Evolutionary conservation across 2,329 filamentous ascomycete genomes (phyloP), one percentile per base, ranked within the genome.

Genomic region (Camillea tinctor): DNA sequence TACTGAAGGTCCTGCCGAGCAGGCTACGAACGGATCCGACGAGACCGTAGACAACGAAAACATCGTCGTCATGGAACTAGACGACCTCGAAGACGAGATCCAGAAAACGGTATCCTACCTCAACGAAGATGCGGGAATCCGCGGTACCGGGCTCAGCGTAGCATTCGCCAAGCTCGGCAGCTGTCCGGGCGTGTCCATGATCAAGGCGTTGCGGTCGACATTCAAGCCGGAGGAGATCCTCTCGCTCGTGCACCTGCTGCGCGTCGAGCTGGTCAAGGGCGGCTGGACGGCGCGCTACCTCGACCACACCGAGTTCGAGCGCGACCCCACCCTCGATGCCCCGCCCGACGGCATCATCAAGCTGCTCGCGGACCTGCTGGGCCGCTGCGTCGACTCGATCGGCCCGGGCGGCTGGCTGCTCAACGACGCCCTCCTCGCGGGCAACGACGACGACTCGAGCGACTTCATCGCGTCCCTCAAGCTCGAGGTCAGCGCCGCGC

Each of bases 221-320:
- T 84, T 92, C 61, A 81, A 83, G 53, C 87, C 85, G 2, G 83
- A 88, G 64, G 88, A 93, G 66, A 85, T 90, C 22, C 78, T 92
- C 11, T 87, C 87, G 40, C 81, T 94, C 56, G 88, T 93, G 66
- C 84, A 89, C 65, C 80, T 93, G 5, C 80, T 94, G 26, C 86
- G 90, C 58, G 81, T 89, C 64, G 89, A 93, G 75, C 81, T 94
- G 52, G 85, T 88, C 55, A 85, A 87, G 64, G 90, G 90, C 59
- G 88, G 88, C 30, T 94, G 91, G 91, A 92, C 89, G 0, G 84
- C 86, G 19, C 81, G 85, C 21, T 92, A 93, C 73, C 76, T 90
- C 44, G 88, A 90, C 67, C 74, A 77, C 11, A 81, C 82, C 17
- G 74, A 79, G 55, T 76, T 80, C 26, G 80, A 84, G 48, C 69